Conservation (phyloP, 352 stramenopile genomes). For the Phytophthora brassicae region DNA sequence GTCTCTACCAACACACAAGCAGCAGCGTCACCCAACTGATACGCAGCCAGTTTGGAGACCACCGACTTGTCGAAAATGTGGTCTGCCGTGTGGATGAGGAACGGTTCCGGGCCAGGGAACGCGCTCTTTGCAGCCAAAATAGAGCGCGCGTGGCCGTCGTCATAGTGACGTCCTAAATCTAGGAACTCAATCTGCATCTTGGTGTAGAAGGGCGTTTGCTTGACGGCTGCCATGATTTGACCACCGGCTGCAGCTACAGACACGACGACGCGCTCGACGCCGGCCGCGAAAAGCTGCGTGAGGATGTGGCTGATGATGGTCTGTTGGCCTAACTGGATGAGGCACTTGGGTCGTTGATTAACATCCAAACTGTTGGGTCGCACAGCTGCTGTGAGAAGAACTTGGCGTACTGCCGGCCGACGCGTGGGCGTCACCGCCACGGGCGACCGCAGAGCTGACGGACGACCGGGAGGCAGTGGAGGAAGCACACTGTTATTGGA, state of each 20-base stretch:
- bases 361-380: slow-evolving; percentile 53
- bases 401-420: slow-evolving; percentile 41
- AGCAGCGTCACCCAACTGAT: slow-evolving; percentile 53
- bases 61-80: slow-evolving; percentile 88
- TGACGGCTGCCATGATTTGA: slow-evolving; percentile 64
- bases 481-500: slow-evolving; percentile 19
- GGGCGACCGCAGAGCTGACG: slow-evolving; percentile 17
- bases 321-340: slow-evolving; percentile 72
- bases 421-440: slow-evolving; percentile 15
- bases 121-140: slow-evolving; percentile 68
- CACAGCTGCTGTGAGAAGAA: slow-evolving; percentile 68
- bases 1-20: slow-evolving; percentile 78
- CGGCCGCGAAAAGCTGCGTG: slow-evolving; percentile 73
- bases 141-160: slow-evolving; percentile 69
- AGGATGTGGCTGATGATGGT: slow-evolving; percentile 81
- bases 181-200: slow-evolving; percentile 87
- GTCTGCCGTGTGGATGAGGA: slow-evolving; percentile 85
- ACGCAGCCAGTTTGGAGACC: slow-evolving; percentile 62
- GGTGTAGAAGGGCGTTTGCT: slow-evolving; percentile 64
- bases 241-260: slow-evolving; percentile 59
- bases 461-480: slow-evolving; percentile 21
- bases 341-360: slow-evolving; percentile 63
- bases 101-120: slow-evolving; percentile 60
- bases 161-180: slow-evolving; percentile 65
- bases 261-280: slow-evolving; percentile 79